Evolutionary conservation across 495 filamentous ascomycete species (phyloP), one percentile per base, ranked within the genome.

Genomic region (Rostrohypoxylon terebratum): DNA sequence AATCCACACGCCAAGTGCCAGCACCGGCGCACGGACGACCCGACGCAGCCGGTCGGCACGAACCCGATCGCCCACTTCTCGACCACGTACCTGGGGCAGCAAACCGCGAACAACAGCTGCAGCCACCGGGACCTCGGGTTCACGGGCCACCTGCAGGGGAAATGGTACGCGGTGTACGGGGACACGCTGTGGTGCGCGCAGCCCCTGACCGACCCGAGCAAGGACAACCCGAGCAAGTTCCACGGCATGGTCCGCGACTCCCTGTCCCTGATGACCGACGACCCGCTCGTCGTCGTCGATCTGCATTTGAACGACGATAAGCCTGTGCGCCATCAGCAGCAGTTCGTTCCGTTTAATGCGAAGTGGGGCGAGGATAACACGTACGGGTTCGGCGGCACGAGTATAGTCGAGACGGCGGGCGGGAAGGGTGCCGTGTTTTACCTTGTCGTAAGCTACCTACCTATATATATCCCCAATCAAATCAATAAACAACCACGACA

Each of bases 61-160:
- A 79, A 79, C 62, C 75, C 78, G 25, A 72, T 82, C 48, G 31
- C 34, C 3, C 47, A 68, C 23, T 68, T 69, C 58, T 42, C 48
- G 4, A 73, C 74, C 10, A 14, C 61, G 34, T 74, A 61, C 44
- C 78, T 82, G 8, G 81, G 81, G 21, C 74, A 73, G 63, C 81
- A 83, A 47, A 65, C 48, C 14, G 71, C 79, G 31, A 66, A 64
- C 42, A 82, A 82, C 64, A 81, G 76, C 73, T 81, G 77, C 73
- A 76, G 71, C 33, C 73, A 76, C 36, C 78, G 81, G 16, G 81
- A 82, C 60, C 74, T 82, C n/a, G 81, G 81, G 21, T 83, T 82
- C 72, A 76, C 81, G 0, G 81, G 80, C 11, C 48, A 74, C n/a
- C 42, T 83, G 1, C 63, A 68, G 1, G 75, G 80, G 2, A 73